Conservation (phyloP, 208 protist genomes). For the Trypanosoma brucei region DNA sequence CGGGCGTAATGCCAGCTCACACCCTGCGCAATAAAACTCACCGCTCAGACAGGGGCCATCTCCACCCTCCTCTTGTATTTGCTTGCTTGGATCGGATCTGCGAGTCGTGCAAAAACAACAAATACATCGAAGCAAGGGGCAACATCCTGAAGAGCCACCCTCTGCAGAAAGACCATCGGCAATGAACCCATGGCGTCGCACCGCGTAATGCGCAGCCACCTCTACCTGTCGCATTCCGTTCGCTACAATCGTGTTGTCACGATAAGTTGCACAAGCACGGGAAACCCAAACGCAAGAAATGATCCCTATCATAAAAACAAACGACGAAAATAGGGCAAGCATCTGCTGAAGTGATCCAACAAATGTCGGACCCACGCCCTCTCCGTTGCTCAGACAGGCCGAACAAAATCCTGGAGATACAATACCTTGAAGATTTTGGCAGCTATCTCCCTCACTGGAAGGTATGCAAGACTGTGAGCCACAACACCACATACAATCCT, state of each 20-base stretch:
- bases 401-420: conserved; percentile 11
- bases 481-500: conserved; percentile 42
- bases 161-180: conserved; percentile 8
- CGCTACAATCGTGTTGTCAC: background rate
- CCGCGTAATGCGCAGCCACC: conserved; percentile 25
- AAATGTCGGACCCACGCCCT: conserved; percentile 25
- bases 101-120: too few relatives aligned
- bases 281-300: conserved; percentile 20
- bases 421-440: conserved; percentile 32
- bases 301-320: conserved; percentile 28
- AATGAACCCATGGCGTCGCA: conserved; percentile 48
- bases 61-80: background rate
- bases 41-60: background rate
- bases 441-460: conserved; percentile 1
- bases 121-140: too few relatives aligned
- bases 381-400: conserved; percentile 28
- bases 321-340: conserved; percentile 20
- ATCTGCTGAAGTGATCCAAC: conserved; percentile 18
- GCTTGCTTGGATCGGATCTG: background rate
- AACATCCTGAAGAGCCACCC: background rate
- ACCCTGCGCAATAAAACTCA: conserved; percentile 1
- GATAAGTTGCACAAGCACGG: conserved; percentile 16
- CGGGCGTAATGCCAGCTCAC: conserved; percentile 1
- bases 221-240: conserved; percentile 21
- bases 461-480: conserved; percentile 43